Base-by-base conservation (phyloP, 495 filamentous ascomycete species). In the Aspergillus leporis region DNA sequence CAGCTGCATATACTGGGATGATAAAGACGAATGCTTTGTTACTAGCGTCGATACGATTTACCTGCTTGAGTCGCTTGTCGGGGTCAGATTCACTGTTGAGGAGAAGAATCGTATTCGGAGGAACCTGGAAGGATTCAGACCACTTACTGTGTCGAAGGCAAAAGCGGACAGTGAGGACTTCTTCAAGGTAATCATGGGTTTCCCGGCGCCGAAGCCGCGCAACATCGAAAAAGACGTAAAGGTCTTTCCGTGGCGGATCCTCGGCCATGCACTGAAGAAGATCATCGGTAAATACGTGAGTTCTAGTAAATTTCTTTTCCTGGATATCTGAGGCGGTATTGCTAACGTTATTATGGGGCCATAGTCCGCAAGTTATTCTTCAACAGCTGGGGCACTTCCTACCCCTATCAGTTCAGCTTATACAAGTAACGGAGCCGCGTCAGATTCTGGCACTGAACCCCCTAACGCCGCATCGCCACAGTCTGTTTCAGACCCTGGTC, bases 221-320 rank as follows among this genome's bases (percentile, higher is more conserved):
- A 96, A 97, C 65, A 98, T 98, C 63, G 94, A 97, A 79, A 98
- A 98, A 75, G 93, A 97, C 66, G 91, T 98, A 64, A 98, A 98
- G 73, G 94, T 97, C 6, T 98, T 98, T 68, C 87, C 90, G 12
- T 98, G 94, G 95, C 91, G 88, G 67, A 89, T 90, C 50, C 76
- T 98, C 13, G 80, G 79, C 13, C 81, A 83, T 45, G 93, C 94
- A 0, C 75, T 98, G 55, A 94, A 92, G 81, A 98, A 98, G 77
- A 97, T 98, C 67, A 95, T 98, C 70, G 87, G 90, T 60, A 98
- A 98, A 92, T 98, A 98, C 74, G 89, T 90, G 74, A 81, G 89
- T 84, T 8, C 32, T 9, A 32, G 40, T 19, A 8, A 31, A 36
- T 9, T 23, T 18, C 43, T 23, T 3, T 13, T 6, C 4, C 7